Evolutionary conservation across 2,329 filamentous ascomycete species (phyloP).

Genomic region (Zopfia rhizophila): DNA sequence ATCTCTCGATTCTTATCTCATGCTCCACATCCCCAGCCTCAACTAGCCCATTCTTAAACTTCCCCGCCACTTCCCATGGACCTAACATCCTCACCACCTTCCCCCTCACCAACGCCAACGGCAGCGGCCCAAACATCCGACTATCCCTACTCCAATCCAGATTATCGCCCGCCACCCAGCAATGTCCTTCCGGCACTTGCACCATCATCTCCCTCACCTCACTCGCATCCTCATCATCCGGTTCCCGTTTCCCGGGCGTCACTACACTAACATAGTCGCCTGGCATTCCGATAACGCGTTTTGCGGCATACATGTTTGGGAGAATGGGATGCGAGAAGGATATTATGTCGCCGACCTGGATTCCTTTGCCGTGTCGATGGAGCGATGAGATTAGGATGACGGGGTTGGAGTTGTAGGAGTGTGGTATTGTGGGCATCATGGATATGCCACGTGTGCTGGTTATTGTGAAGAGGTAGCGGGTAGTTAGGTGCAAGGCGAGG

Average conservation of each 20-base stretch:
- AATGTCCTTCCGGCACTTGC: constrained; percentile 89
- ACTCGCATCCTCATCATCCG: constrained; percentile 36
- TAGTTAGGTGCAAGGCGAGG: constrained; percentile 48
- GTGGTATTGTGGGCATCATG: constrained; percentile 84
- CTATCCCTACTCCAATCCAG: constrained; percentile 85
- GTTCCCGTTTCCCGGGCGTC: constrained; percentile 61
- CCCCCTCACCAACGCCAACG: constrained; percentile 82
- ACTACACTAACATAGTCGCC: constrained; percentile 77
- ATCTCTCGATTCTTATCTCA: no score
- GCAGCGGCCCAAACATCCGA: constrained; percentile 84
- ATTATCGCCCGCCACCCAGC: constrained; percentile 92
- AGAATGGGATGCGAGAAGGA: constrained; percentile 77
- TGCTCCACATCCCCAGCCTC: no score
- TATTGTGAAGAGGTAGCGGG: constrained; percentile 68
- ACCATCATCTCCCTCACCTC: constrained; percentile 63
- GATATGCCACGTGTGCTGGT: constrained; percentile 75
- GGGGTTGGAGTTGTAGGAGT: constrained; percentile 25
- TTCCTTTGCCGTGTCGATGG: constrained; percentile 65
- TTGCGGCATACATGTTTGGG: constrained; percentile 71
- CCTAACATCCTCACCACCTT: no score
- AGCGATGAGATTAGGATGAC: constrained; percentile 39
- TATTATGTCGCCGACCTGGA: constrained; percentile 85
- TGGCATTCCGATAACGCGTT: constrained; percentile 72
- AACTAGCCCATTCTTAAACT: no score
- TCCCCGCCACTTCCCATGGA: no score